Conservation (phyloP, 768 basidiomycete genomes). For the Cyathus striatus region DNA sequence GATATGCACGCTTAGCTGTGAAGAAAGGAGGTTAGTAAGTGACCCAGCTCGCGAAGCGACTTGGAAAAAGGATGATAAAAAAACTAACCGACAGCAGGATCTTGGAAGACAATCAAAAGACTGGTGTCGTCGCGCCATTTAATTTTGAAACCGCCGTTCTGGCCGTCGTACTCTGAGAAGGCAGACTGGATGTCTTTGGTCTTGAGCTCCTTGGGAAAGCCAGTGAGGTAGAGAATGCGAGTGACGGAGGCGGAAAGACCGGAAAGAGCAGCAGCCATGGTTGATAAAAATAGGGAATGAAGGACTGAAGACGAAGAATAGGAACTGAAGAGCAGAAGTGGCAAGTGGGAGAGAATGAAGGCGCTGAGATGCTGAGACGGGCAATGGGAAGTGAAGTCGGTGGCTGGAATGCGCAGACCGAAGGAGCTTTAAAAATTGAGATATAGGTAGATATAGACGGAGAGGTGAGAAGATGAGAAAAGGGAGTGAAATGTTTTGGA, state of each 20-base stretch:
- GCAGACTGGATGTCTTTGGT: conserved; percentile 93
- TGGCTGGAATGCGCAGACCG: background rate
- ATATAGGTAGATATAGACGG: background rate
- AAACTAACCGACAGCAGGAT: conserved; percentile 81
- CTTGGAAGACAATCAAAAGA: conserved; percentile 90
- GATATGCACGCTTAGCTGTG: conserved; percentile 92
- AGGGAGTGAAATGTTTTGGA: conserved; percentile 12
- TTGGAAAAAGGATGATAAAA: conserved; percentile 2
- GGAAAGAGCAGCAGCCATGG: conserved; percentile 70
- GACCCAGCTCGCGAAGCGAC: conserved; percentile 1
- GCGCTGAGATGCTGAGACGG: conserved; percentile 2
- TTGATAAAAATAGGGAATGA: conserved; percentile 18
- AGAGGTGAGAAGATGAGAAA: conserved; percentile 3
- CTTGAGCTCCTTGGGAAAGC: conserved; percentile 94
- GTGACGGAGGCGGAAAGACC: conserved; percentile 93
- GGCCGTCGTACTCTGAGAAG: conserved; percentile 84
- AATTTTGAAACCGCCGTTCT: conserved; percentile 93
- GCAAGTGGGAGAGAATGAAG: background rate
- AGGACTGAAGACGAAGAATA: conserved; percentile 13
- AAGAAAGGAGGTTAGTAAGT: conserved; percentile 1
- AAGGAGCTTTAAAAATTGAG: background rate
- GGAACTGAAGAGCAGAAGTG: conserved; percentile 4
- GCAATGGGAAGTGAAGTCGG: background rate
- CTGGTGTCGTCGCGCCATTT: conserved; percentile 99
- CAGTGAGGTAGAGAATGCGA: conserved; percentile 87